Evolutionary conservation across 148 eudicot species (phyloP).

Genomic region (Cornus kousa): DNA sequence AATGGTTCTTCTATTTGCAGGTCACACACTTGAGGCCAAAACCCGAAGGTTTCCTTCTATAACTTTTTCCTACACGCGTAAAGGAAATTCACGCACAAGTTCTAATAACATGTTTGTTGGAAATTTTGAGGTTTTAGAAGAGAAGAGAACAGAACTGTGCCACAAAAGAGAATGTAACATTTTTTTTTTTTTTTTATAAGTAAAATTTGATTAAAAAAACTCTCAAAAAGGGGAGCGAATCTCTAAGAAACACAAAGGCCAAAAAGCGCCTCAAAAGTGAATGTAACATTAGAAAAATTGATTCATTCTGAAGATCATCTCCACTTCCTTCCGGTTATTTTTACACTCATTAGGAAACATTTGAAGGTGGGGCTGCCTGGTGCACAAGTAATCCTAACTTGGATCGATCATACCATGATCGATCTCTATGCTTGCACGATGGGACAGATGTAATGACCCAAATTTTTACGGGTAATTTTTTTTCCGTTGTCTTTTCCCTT

Average conservation of each 20-base stretch:
- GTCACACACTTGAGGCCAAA: neutral
- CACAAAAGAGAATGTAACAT: no score
- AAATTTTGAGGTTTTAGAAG: neutral
- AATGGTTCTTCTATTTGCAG: neutral
- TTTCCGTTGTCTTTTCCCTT: no score
- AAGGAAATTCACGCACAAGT: neutral
- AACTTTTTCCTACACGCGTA: neutral
- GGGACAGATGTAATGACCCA: no score
- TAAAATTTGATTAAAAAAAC: no score
- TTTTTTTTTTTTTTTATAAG: no score
- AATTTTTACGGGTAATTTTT: no score
- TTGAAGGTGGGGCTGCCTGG: neutral
- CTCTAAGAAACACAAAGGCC: no score
- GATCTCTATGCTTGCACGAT: no score
- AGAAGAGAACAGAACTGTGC: neutral
- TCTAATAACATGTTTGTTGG: neutral
- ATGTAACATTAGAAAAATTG: neutral
- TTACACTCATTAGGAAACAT: neutral
- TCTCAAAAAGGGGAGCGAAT: no score
- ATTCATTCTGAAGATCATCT: no score
- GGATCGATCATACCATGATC: no score
- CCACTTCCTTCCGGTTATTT: neutral
- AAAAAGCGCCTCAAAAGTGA: no score
- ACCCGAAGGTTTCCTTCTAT: neutral
- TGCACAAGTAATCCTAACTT: neutral